These are phyloP conservation scores for Backusella sp. DNA, from an alignment of 192 early-diverging fungal genomes.

Conservation along the genomic window DNA sequence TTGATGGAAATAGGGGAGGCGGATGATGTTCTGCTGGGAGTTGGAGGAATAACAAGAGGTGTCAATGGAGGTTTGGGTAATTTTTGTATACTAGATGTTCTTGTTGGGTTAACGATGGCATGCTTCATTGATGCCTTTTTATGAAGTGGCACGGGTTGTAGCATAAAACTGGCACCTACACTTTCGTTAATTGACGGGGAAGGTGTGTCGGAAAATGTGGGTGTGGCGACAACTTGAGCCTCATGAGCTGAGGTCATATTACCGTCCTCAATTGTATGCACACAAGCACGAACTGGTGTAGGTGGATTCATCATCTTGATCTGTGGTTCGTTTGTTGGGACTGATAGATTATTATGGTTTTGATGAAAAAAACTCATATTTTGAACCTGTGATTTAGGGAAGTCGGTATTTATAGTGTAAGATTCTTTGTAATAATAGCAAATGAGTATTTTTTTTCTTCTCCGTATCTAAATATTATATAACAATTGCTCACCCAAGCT, in stretches of 20 bases:
- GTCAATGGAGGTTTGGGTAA: conserved; percentile 18
- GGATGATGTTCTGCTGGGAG: conserved; percentile 17
- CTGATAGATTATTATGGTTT: conserved; percentile 7
- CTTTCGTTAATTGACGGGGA: not conserved
- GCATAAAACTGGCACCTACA: not conserved
- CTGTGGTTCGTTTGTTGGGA: not conserved
- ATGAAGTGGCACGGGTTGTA: conserved; percentile 16
- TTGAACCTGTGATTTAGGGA: not conserved
- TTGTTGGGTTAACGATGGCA: not conserved
- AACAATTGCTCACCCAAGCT: conserved; percentile 9
- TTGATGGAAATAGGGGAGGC: not conserved
- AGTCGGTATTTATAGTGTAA: not conserved
- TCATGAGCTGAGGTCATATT: not conserved
- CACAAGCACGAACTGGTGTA: conserved; percentile 11
- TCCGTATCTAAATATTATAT: not conserved
- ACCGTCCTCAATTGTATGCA: not conserved
- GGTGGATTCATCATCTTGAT: conserved; percentile 15
- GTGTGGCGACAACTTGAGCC: not conserved
- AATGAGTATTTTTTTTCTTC: not conserved
- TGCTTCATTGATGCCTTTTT: not conserved
- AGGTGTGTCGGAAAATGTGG: not conserved
- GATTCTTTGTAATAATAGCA: not conserved
- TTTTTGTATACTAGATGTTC: not conserved
- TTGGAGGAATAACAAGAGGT: conserved; percentile 35
- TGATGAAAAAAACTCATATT: conserved; percentile 10